phyloP scores from a whole-genome alignment of 441 rosid genomes.

The Erodium trifolium region DNA sequence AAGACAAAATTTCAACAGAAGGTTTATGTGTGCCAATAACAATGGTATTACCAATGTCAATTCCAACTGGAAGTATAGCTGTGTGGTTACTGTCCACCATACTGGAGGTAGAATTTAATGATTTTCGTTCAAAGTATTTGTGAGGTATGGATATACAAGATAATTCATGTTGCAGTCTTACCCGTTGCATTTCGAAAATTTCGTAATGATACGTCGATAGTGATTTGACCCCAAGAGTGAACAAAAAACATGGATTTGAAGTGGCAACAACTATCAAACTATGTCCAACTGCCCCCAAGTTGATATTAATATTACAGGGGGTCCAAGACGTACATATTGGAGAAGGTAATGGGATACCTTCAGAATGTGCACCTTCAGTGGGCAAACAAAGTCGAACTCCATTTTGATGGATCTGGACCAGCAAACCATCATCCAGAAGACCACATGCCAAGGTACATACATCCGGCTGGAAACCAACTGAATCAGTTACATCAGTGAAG shows the following conservation, averaged over 20 bases:
- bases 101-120: slow-evolving; percentile 21
- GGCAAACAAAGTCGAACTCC: slow-evolving; percentile 89
- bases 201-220: slow-evolving; percentile 48
- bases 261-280: slow-evolving; percentile 75
- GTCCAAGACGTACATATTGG: slow-evolving; percentile 82
- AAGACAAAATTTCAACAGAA: slow-evolving; percentile 82
- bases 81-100: slow-evolving; percentile 24
- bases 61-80: slow-evolving; percentile 50
- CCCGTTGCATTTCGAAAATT: slow-evolving; percentile 69
- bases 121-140: slow-evolving; percentile 40
- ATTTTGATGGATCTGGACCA: slow-evolving; percentile 80
- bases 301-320: slow-evolving; percentile 66
- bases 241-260: slow-evolving; percentile 78
- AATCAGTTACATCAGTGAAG: slow-evolving; percentile 91
- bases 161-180: slow-evolving; percentile 69
- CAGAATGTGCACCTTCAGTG: slow-evolving; percentile 71
- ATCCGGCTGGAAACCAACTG: slow-evolving; percentile 87
- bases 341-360: slow-evolving; percentile 57
- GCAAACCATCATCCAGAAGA: slow-evolving; percentile 67
- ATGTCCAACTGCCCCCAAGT: slow-evolving; percentile 91
- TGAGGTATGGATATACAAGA: slow-evolving; percentile 85
- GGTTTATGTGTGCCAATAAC: slow-evolving; percentile 95
- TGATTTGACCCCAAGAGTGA: slow-evolving; percentile 69
- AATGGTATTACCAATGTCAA: slow-evolving; percentile 53
- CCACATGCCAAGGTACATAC: slow-evolving; percentile 97